Base-by-base conservation (phyloP, 192 early-diverging fungal species). In the Coemansia sp. region DNA sequence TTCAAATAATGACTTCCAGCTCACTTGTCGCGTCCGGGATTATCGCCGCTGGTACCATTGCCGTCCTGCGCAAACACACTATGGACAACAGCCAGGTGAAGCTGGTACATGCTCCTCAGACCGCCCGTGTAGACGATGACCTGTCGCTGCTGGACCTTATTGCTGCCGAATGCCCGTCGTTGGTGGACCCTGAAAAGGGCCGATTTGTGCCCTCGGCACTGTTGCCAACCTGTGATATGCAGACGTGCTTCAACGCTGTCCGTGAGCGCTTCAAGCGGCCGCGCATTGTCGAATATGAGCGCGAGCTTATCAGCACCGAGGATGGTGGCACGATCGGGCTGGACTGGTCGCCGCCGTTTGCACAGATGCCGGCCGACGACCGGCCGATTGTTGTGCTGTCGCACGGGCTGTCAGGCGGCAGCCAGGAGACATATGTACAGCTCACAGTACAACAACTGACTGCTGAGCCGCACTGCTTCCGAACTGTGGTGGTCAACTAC, bases 381-480 rank as follows among this genome's bases (percentile, higher is more conserved):
- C 88, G 87, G 12, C 93, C 94, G 1, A 92, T 89, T 27, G 70
- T 96, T 38, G 82, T 98, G 5, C 82, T 94, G 43, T 79, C 92
- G 12, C 96, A 96, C 70, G 94, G 96, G 24, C 72, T 98, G 62
- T 95, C 94, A 5, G 96, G 96, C 49, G 93, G 93, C 32, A 92
- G 90, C 45, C 89, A 92, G 75, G 94, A 97, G 74, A 85, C 85
- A 2, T 98, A 98, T 64, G 89, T 98, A 35, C 88, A 88, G 22
- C 82, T 86, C 8, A 66, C 95, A 12, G 83, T 92, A 35, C 79
- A 86, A 62, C 70, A 71, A 43, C 80, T 91, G 58, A 88, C 83
- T 0, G 56, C 69, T 14, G 67, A 73, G 41, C 87, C 86, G 15
- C 82, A 87, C 57, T 83, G 84, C 50, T 92, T 90, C 72, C 84